These are phyloP conservation scores for Falciphora oryzae DNA, from an alignment of 2,329 filamentous ascomycete genomes.

Conservation along the genomic window DNA sequence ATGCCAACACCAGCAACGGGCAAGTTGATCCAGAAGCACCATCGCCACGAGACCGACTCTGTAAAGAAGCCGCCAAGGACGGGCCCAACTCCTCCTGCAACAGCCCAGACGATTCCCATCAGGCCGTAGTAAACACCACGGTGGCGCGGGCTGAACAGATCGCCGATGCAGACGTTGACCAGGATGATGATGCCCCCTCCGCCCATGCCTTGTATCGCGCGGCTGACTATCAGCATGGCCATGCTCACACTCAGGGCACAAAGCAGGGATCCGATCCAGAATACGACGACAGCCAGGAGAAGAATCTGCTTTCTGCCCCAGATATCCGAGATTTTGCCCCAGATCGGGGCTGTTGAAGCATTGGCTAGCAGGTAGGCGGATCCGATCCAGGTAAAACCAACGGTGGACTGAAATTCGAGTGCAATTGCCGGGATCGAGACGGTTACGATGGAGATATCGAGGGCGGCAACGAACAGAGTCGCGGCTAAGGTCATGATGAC, in stretches of 20 bases:
- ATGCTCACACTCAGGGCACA: conserved; percentile 41
- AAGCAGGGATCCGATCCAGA: conserved; percentile 46
- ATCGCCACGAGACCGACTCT: conserved; percentile 53
- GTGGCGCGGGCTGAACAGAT: conserved; percentile 44
- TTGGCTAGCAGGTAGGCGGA: conserved; percentile 66
- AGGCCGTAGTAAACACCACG: conserved; percentile 52
- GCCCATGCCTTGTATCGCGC: conserved; percentile 46
- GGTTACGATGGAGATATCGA: conserved; percentile 53
- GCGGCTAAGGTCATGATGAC: conserved; percentile 34
- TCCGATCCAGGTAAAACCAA: conserved; percentile 74
- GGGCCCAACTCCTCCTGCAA: conserved; percentile 61
- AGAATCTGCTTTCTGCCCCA: conserved; percentile 52
- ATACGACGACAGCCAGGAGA: conserved; percentile 39
- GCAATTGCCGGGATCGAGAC: conserved; percentile 58
- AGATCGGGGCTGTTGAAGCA: conserved; percentile 62
- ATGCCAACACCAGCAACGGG: conserved; percentile 36
- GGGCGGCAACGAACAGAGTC: conserved; percentile 38
- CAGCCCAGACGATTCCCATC: conserved; percentile 61
- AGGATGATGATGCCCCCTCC: conserved; percentile 45
- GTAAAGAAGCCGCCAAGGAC: conserved; percentile 58
- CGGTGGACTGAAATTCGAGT: conserved; percentile 50
- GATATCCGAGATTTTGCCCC: conserved; percentile 58
- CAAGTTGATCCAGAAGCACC: conserved; percentile 64
- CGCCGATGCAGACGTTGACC: conserved; percentile 48
- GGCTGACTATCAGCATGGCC: conserved; percentile 39